phyloP scores from a whole-genome alignment of 192 early-diverging fungal species.

The Dimargaris verticillata region DNA sequence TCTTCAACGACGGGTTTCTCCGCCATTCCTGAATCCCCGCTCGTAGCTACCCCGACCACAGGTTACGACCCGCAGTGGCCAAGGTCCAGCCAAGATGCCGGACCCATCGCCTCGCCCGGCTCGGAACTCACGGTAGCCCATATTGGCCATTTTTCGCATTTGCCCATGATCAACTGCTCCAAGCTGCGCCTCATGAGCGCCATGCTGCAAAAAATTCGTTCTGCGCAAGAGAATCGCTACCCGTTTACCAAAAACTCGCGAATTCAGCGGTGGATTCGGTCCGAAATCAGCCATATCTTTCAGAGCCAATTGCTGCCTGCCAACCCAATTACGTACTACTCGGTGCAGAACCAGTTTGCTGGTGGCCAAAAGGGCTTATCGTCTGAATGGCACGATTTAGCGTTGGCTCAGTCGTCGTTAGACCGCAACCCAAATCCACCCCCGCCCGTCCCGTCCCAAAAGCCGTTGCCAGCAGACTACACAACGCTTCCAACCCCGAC shows the following conservation, averaged over 20 bases:
- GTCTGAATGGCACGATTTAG: not conserved
- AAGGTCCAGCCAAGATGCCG: not conserved
- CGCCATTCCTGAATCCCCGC: not conserved
- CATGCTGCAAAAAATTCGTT: constrained; percentile 30
- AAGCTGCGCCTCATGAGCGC: constrained; percentile 31
- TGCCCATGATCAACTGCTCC: constrained; percentile 30
- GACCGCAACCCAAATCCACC: not conserved
- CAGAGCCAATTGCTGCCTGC: constrained; percentile 4
- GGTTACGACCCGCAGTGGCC: not conserved
- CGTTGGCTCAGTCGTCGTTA: not conserved
- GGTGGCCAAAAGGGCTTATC: not conserved
- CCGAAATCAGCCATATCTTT: constrained; percentile 7
- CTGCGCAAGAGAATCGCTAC: constrained; percentile 30
- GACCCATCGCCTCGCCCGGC: not conserved
- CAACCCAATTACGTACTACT: not conserved
- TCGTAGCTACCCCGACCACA: not conserved
- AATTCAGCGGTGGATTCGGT: constrained; percentile 17
- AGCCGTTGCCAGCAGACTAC: not conserved
- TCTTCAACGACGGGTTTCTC: not conserved
- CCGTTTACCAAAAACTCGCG: constrained; percentile 25
- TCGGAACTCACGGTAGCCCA: constrained; percentile 14
- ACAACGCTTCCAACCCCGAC: not conserved
- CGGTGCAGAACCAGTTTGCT: not conserved
- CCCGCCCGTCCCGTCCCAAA: not conserved
- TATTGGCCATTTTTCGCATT: constrained; percentile 24